These are phyloP conservation scores for Rubia balearica DNA, from an alignment of 305 asterid species.

Conservation along the genomic window DNA sequence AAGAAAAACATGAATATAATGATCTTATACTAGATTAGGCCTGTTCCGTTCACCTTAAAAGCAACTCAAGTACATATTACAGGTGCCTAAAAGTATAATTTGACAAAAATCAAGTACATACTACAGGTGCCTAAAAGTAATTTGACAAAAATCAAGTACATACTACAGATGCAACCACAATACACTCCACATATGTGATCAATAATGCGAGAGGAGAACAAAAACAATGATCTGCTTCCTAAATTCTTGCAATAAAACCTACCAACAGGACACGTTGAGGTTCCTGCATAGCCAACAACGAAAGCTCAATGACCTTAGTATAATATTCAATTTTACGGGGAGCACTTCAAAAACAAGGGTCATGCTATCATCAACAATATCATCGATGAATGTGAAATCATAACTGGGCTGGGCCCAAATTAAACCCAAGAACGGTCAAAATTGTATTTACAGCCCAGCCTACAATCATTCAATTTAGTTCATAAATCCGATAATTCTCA, in stretches of 20 bases:
- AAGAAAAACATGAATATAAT: background rate
- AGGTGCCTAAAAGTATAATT: background rate
- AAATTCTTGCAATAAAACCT: conserved; percentile 78
- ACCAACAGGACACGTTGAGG: conserved; percentile 85
- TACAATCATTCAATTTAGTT: background rate
- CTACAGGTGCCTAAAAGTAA: too few relatives aligned
- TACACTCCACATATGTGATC: conserved; percentile 77
- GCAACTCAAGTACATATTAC: background rate
- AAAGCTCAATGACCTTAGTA: background rate
- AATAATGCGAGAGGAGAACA: conserved; percentile 79
- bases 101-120: too few relatives aligned
- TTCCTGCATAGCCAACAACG: conserved; percentile 45
- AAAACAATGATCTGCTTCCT: conserved; percentile 73
- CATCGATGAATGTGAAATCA: too few relatives aligned
- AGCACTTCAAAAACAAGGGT: background rate
- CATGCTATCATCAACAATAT: too few relatives aligned
- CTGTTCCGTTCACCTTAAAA: background rate
- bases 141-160: too few relatives aligned
- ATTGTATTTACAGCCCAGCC: background rate
- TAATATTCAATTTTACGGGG: background rate
- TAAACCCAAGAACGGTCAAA: too few relatives aligned
- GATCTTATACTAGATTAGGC: background rate
- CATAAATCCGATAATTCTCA: background rate
- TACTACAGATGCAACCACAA: background rate
- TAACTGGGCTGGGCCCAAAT: too few relatives aligned